Evolutionary conservation across 495 filamentous ascomycete species (phyloP), one percentile per base, ranked within the genome.

Genomic region (Neurospora hispaniola): DNA sequence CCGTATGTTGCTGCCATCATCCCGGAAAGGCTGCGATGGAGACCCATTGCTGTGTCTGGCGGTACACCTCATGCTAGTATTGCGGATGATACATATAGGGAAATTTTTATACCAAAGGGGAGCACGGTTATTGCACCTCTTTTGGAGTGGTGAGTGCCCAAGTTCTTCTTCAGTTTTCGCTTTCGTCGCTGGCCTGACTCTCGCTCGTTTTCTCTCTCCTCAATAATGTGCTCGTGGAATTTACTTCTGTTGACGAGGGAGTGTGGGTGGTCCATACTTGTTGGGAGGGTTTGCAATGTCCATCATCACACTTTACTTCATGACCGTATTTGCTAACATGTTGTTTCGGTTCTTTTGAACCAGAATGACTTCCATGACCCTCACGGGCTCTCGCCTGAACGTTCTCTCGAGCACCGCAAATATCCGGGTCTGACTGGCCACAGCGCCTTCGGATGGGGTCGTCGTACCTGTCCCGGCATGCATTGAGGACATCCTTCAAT

Each of bases 21-120:
- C n/a, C n/a, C n/a, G n/a, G n/a, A n/a, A n/a, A n/a, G n/a, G n/a
- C 79, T 80, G 76, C 46, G 76, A 71, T 81, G 79, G 79, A 77
- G 74, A 12, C 42, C 86, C 2, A 80, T 85, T 1, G 79, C 81
- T 5, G 78, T 89, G 35, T 46, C 80, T 8, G 89, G 88, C 23
- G 88, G 87, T 0, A 89, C 87, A 5, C 88, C 87, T 4, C 88
- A 90, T 76, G 87, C 88, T 1, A 86, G 81, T 41, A 88, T 86
- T 3, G 82, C 85, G 48, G 86, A 88, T 59, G 87, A 90, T 66
- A 74, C 81, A 20, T 90, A 89, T 74, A 78, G 70, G 84, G 84
- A 83, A 4, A 86, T 84, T 79, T 85, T 83, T 43, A 88, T 87
- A 31, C 85, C 85, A 0, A 84, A 84, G 70, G 86, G 85, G 2